Base-by-base conservation (phyloP, 2,329 filamentous ascomycete species). In the Hymenoscyphus salicellus region DNA sequence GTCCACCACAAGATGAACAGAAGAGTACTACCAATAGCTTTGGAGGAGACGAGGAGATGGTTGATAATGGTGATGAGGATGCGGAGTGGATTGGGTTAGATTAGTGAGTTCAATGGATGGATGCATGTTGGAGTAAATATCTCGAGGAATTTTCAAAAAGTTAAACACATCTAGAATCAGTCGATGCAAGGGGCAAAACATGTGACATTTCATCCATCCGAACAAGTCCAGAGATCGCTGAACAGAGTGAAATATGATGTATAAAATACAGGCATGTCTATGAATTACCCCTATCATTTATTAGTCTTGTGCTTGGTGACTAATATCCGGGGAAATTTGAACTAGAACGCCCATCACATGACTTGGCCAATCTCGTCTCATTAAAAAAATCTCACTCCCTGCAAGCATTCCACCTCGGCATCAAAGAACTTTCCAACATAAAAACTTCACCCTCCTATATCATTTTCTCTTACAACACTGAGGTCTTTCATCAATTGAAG, bases 31-130 rank as follows among this genome's bases (percentile, higher is more conserved):
- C 72, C n/a, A 76, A 77, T 55, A 75, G 75, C 60, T 75, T 66
- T 32, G 68, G 72, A 5, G 72, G 73, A 14, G 72, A 78, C 56
- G 58, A 60, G 6, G 57, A 41, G 8, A 63, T 63, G 61, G 73
- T 74, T 58, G 74, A 74, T 58, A 73, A 73, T 16, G 75, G 77
- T 46, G 79, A 79, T n/a, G 78, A 75, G 17, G 82, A 81, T 62
- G 78, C 73, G n/a, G 80, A 80, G 61, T 86, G 83, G 83, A 78
- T 84, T 69, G 83, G 83, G 8, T 77, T 85, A 72, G 83, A 84
- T 71, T 81, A 75, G 56, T 30, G 23, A 38, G 16, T 46, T 30
- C 16, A 17, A 52, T 14, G 46, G 20, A 52, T 52, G 46, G 46
- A n/a, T n/a, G 11, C 8, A 11, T 52, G 10, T 52, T 11, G 46